phyloP scores from a whole-genome alignment of 805 yeast species.

The Candida odintsovae region DNA sequence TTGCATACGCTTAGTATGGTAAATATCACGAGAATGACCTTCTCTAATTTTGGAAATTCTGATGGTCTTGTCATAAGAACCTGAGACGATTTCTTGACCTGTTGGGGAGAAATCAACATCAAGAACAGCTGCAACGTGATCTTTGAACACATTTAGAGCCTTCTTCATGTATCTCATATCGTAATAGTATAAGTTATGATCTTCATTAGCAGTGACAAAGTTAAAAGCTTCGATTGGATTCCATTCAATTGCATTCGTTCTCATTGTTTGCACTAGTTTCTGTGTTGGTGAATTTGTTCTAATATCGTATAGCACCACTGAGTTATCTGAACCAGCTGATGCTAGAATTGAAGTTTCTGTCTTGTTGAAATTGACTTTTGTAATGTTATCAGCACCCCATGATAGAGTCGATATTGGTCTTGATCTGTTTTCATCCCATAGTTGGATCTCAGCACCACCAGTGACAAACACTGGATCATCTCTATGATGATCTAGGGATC shows the following conservation, averaged over 20 bases:
- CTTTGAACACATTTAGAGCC: slow-evolving; percentile 82
- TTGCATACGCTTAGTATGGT: slow-evolving; percentile 98
- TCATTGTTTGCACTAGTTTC: slow-evolving; percentile 74
- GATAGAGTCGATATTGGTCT: slow-evolving; percentile 72
- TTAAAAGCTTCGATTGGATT: slow-evolving; percentile 97
- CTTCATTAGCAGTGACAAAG: slow-evolving; percentile 90
- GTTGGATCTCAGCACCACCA: slow-evolving; percentile 81
- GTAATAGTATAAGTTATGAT: slow-evolving; percentile 90
- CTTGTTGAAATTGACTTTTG: slow-evolving; percentile 76
- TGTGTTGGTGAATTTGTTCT: slow-evolving; percentile 91
- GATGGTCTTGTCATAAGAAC: slow-evolving; percentile 90
- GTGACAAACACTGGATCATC: slow-evolving; percentile 74
- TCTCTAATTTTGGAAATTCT: slow-evolving; percentile 69
- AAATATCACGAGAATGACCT: slow-evolving; percentile 92
- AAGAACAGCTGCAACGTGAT: slow-evolving; percentile 93
- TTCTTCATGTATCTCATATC: slow-evolving; percentile 91
- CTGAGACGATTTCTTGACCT: slow-evolving; percentile 93
- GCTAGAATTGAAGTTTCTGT: slow-evolving; percentile 89
- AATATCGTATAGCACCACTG: slow-evolving; percentile 83
- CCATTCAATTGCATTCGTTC: slow-evolving; percentile 88
- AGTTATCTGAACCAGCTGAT: slow-evolving; percentile 84
- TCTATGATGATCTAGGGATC: slow-evolving; percentile 81
- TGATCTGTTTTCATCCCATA: slow-evolving; percentile 88
- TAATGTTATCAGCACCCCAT: slow-evolving; percentile 96
- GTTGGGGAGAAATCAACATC: slow-evolving; percentile 95